Base-by-base conservation (phyloP, 208 protist genomes). In the Trypanosoma cruzi region DNA sequence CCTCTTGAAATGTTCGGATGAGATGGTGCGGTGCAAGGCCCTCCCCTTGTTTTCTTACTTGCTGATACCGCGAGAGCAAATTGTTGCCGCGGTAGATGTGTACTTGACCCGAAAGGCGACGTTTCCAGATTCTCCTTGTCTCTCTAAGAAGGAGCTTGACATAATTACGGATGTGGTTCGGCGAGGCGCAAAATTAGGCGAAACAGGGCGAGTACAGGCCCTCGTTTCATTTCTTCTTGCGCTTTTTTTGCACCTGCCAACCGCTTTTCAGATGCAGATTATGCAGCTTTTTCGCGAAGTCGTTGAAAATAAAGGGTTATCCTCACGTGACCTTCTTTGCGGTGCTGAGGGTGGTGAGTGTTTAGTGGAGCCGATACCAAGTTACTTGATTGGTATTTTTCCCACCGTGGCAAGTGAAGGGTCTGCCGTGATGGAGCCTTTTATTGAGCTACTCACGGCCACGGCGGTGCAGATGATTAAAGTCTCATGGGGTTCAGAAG, bases 381-480 rank as follows among this genome's bases (percentile, higher is more conserved):
- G 42, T 18, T 58, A 71, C 34, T 20, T 71, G 46, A 18, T 71
- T 49, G 57, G 31, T 37, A 32, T 63, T 32, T 50, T 75, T 46
- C 37, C 44, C 52, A 49, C 26, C 28, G 32, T 59, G 4, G 28
- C 16, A 18, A 42, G 28, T 7, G 22, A 34, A 20, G 40, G 54
- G 14, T 50, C 26, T 32, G 16, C 52, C 26, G 24, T 75, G 24
- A 46, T 29, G 5, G 48, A 60, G n/a, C 24, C 14, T 13, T 34
- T 76, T 10, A 26, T 76, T 20, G 46, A 68, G 52, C 14, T 70
- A 28, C 40, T 76, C 1, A 70, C 24, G 26, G 16, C 18, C 13
- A 64, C 67, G 26, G 50, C 34, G 37, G 55, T 60, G 24, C 59
- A 60, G 0, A 76, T 76, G 55, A 37, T 76, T 70, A 54, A 67